Evolutionary conservation across 179 eudicot species (phyloP).

Genomic region (Drosera spatulata): DNA sequence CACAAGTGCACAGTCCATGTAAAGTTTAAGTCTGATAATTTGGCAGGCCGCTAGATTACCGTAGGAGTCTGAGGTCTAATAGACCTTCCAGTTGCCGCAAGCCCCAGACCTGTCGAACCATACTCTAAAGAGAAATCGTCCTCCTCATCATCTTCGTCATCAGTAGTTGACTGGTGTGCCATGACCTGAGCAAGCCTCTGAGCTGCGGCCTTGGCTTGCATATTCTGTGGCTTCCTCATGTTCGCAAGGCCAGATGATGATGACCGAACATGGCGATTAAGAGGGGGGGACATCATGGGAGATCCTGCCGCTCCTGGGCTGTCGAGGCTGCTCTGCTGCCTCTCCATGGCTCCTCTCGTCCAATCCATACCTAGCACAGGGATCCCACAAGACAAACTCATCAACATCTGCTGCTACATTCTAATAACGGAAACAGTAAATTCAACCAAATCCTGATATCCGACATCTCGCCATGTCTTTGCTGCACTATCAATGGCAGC

Average conservation of each 20-base stretch:
- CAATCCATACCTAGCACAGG: slow-evolving; percentile 19
- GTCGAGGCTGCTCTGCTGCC: slow-evolving; percentile 24
- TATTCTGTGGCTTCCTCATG: slow-evolving; percentile 47
- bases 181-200: slow-evolving; percentile 80
- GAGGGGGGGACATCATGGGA: slow-evolving; percentile 29
- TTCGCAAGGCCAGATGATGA: slow-evolving; percentile 28
- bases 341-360: slow-evolving; percentile 47
- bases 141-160: slow-evolving; percentile 66
- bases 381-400: no score
- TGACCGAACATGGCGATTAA: slow-evolving; percentile 51
- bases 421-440: no score
- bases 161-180: slow-evolving; percentile 31
- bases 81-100: slow-evolving; percentile 46
- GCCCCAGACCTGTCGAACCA: slow-evolving; percentile 41
- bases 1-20: no score
- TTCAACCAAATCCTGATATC: no score
- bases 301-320: slow-evolving; percentile 22
- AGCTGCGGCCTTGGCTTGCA: slow-evolving; percentile 74
- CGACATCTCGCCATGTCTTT: no score
- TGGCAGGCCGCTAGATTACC: slow-evolving; percentile 18
- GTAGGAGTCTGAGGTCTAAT: slow-evolving; percentile 43
- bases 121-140: slow-evolving; percentile 61
- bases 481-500: no score
- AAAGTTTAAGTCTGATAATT: no score
- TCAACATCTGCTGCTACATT: no score